Base-by-base conservation (phyloP, 2,329 filamentous ascomycete species). In the Stenocarpella maydis region DNA sequence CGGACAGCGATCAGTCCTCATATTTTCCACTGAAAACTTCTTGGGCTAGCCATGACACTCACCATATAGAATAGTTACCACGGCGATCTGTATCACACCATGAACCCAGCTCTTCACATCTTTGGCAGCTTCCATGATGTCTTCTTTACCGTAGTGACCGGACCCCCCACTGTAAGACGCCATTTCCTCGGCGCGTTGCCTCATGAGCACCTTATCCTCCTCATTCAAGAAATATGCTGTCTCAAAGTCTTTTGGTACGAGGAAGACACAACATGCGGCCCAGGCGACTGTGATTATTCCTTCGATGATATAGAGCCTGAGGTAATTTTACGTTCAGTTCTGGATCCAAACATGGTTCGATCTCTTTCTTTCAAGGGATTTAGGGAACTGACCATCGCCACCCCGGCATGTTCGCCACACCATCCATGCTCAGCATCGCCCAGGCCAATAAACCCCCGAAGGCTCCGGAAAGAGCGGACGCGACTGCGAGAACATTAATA, bases 31-130 rank as follows among this genome's bases (percentile, higher is more conserved):
- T 34, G 14, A 6, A 24, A 4, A 14, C 0, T 47, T 4, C 10
- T 8, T 1, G 39, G n/a, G 24, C 5, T 21, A n/a, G 19, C 12
- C 12, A 45, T 1, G 12, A 0, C 2, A 47, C 55, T 61, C 26
- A 61, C 73, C 79, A 53, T 81, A 82, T 12, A 81, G 69, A 15
- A 81, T 79, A 0, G 80, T 81, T 10, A 81, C 78, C 4, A 79
- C 77, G 10, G 74, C 76, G 68, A 83, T 81, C 64, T 82, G 80
- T 19, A 79, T 79, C 14, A 77, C 52, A 6, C 77, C 78, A 34
- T 75, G 74, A 37, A 71, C 49, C 74, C 75, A 77, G 19, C 69
- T 73, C 69, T 77, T 77, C 10, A 72, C 55, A 58, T 77, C 76
- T 24, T 63, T 69, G 1, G 76, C 72, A 1, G 76, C 74, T 54